Evolutionary conservation across 371 early-diverging fungal species (phyloP), one percentile per base, ranked within the genome.

Genomic region (Lichtheimia ramosa): DNA sequence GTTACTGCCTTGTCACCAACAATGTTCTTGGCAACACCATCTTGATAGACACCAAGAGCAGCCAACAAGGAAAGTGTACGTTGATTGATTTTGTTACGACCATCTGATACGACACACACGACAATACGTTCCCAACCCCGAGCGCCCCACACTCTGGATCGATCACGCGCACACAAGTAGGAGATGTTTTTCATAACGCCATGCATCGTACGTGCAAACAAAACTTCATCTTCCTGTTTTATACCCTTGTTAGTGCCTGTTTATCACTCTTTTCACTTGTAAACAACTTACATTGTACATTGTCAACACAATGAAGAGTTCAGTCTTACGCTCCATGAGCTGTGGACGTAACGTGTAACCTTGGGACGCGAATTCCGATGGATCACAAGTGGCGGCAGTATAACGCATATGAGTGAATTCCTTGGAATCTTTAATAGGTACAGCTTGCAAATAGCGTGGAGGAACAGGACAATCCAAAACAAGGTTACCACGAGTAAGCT

Each of bases 121-220:
- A 93, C 91, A 3, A 94, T 89, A 65, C 95, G 94, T 67, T 95
- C 85, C 97, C 97, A 97, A 1, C 93, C 93, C 15, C 92, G 86
- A 18, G 79, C 71, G 15, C 96, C 96, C 96, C 96, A 96, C 4
- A 84, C 89, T 48, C 74, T 68, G 54, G 91, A 92, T 55, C 89
- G 83, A 34, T 82, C 84, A 58, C 93, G 86, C 49, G 86, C 79
- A 71, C 93, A 93, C 55, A 97, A 69, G 69, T 96, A 90, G 4
- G 88, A 77, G 69, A 97, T 94, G 74, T 97, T 97, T 66, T 92
- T 94, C 84, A 91, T 89, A 48, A 95, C 89, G 41, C 93, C 89
- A 54, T 87, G 82, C 87, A 95, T 91, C 10, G 96, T 92, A 65
- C 96, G 89, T 61, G 87, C 84, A 70, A 96, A 96, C 40, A 96